phyloP scores from a whole-genome alignment of 805 yeast species.

The Ogataea philodendri region DNA sequence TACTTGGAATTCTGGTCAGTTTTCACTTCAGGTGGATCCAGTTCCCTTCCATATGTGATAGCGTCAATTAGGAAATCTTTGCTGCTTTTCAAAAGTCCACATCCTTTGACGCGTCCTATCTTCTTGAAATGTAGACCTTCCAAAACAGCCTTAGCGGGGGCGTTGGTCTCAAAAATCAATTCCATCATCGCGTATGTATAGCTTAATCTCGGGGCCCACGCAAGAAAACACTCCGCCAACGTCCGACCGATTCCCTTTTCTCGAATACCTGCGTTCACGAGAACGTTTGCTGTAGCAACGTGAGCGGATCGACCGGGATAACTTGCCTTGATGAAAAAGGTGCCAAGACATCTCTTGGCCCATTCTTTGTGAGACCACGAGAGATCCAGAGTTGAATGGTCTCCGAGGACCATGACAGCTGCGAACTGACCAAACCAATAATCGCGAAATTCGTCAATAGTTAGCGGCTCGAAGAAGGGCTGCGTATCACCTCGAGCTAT shows the following conservation, averaged over 20 bases:
- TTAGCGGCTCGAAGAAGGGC: slow-evolving; percentile 79
- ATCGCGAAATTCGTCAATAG: slow-evolving; percentile 70
- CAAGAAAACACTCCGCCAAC: slow-evolving; percentile 75
- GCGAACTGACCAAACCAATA: slow-evolving; percentile 89
- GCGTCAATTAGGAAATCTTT: slow-evolving; percentile 80
- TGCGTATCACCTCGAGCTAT: slow-evolving; percentile 83
- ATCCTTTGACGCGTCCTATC: slow-evolving; percentile 79
- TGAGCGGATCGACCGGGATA: slow-evolving; percentile 93
- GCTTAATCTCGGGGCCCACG: slow-evolving; percentile 90
- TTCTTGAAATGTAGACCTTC: slow-evolving; percentile 74
- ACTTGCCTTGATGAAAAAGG: slow-evolving; percentile 80
- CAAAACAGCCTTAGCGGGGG: slow-evolving; percentile 74
- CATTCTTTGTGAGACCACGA: slow-evolving; percentile 55
- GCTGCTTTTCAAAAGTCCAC: slow-evolving; percentile 83
- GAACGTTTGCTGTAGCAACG: slow-evolving; percentile 83
- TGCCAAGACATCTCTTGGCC: slow-evolving; percentile 91
- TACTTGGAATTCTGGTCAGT: slow-evolving; percentile 51
- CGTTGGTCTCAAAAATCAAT: slow-evolving; percentile 84
- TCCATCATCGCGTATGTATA: slow-evolving; percentile 83
- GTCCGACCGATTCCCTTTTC: slow-evolving; percentile 90
- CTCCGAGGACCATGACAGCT: slow-evolving; percentile 79
- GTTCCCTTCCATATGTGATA: slow-evolving; percentile 76
- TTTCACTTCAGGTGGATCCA: slow-evolving; percentile 44
- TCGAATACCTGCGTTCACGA: slow-evolving; percentile 90
- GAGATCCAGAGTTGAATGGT: slow-evolving; percentile 46